A percentile compares a stretch with the other conserved stretches of the same genome.
These are phyloP conservation scores for Russula foetens DNA, from an alignment of 768 basidiomycete genomes.

Conservation along the genomic window DNA sequence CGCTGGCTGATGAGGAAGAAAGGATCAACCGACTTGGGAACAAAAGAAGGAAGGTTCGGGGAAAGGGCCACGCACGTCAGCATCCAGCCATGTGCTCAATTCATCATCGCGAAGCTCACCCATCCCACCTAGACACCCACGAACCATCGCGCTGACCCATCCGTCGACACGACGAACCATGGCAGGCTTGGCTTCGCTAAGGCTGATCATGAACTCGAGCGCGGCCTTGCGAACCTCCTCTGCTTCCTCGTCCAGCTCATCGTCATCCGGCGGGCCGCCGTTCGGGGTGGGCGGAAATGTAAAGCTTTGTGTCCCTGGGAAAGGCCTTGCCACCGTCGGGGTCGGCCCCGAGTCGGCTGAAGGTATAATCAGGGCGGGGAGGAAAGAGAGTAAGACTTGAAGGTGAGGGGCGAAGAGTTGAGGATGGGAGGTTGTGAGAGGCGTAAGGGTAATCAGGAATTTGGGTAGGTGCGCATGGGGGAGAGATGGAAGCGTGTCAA, in stretches of 20 bases:
- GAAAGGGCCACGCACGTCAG: slow-evolving; percentile 50
- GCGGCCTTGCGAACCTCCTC: slow-evolving; percentile 64
- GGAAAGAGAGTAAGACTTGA: slow-evolving; percentile 54
- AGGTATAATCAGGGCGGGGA: slow-evolving; percentile 65
- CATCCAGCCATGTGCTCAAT: slow-evolving; percentile 55
- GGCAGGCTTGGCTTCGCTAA: slow-evolving; percentile 65
- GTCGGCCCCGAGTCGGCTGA: slow-evolving; percentile 45
- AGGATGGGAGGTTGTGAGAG: slow-evolving; percentile 60
- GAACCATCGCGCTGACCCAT: slow-evolving; percentile 63
- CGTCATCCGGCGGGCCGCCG: slow-evolving; percentile 29
- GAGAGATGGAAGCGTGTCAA: slow-evolving; percentile 61
- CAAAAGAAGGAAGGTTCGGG: neutral
- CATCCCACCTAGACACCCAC: slow-evolving; percentile 78
- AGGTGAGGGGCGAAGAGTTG: slow-evolving; percentile 70
- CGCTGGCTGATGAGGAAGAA: slow-evolving; percentile 41
- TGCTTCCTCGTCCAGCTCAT: slow-evolving; percentile 52
- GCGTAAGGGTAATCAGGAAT: slow-evolving; percentile 62
- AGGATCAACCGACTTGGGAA: neutral
- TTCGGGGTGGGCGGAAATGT: slow-evolving; percentile 34
- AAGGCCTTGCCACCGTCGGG: slow-evolving; percentile 42
- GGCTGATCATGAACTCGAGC: slow-evolving; percentile 73
- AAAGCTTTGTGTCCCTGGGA: slow-evolving; percentile 28
- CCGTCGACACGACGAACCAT: slow-evolving; percentile 63
- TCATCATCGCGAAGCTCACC: slow-evolving; percentile 63
- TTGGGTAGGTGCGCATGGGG: slow-evolving; percentile 46